Evolutionary conservation across 805 yeast species (phyloP).

Genomic region (Candida michaelii): DNA sequence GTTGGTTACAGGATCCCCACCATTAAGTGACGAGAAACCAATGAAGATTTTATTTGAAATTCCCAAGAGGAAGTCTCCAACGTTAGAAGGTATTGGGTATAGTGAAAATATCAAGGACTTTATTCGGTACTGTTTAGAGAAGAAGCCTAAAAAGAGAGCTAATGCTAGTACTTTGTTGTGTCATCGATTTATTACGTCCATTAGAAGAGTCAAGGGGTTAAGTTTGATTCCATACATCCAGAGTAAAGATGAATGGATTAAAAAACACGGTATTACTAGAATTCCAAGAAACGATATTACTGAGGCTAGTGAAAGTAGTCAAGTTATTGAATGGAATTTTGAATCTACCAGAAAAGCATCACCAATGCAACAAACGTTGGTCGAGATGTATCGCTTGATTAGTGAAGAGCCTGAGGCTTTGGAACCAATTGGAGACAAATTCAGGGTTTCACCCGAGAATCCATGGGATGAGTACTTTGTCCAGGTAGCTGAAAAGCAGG

Average conservation of each 20-base stretch:
- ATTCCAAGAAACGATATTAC: conserved; percentile 8
- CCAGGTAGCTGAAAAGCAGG: neutral
- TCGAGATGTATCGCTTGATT: neutral
- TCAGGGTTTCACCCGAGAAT: neutral
- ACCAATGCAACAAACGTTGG: conserved; percentile 17
- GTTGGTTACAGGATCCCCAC: conserved; percentile 79
- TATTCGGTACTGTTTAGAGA: conserved; percentile 62
- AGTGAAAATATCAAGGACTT: conserved; percentile 63
- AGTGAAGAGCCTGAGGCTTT: too few relatives aligned
- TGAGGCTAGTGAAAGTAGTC: conserved; percentile 1
- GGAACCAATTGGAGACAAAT: too few relatives aligned
- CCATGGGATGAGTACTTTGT: conserved; percentile 6
- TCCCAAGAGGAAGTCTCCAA: conserved; percentile 66
- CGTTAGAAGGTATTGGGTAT: conserved; percentile 42
- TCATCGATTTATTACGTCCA: conserved; percentile 48
- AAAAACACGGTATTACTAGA: conserved; percentile 20
- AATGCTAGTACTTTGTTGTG: conserved; percentile 55
- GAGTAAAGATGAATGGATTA: conserved; percentile 37
- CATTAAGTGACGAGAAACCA: conserved; percentile 70
- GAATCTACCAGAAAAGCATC: conserved; percentile 11
- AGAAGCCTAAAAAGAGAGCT: conserved; percentile 67
- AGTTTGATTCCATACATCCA: conserved; percentile 38
- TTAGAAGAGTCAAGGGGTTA: conserved; percentile 23
- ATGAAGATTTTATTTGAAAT: conserved; percentile 72
- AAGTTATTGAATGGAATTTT: conserved; percentile 16